Percentiles rank a stretch among this genome's conserved stretches.
phyloP scores from a whole-genome alignment of 495 filamentous ascomycete genomes.

The Niebla homalea region DNA sequence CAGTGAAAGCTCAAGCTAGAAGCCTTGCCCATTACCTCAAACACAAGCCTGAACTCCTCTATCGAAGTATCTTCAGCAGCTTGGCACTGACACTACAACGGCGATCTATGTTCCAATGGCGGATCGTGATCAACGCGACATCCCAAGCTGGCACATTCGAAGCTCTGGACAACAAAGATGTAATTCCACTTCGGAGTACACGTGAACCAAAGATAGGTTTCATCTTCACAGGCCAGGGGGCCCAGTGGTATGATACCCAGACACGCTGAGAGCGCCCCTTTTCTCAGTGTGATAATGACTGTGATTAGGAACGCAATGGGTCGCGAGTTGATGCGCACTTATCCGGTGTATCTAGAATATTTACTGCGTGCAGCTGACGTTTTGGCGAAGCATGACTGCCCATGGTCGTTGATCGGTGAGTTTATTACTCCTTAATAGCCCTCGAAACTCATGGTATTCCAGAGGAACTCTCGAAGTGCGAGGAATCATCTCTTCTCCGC shows the following conservation, averaged over 20 bases:
- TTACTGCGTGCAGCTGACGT: neutral
- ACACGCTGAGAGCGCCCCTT: constrained; percentile 21
- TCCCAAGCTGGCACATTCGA: neutral
- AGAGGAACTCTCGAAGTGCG: constrained; percentile 30
- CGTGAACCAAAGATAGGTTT: neutral
- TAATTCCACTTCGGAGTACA: neutral
- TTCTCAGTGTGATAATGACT: constrained; percentile 19
- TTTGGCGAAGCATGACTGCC: neutral
- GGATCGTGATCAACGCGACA: neutral
- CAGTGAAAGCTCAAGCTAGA: neutral
- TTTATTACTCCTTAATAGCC: neutral
- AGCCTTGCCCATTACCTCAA: neutral
- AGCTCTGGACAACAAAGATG: neutral
- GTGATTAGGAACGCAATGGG: constrained; percentile 32
- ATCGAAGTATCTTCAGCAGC: neutral
- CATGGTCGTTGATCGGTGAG: neutral
- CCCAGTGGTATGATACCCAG: constrained; percentile 41
- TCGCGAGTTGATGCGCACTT: constrained; percentile 20
- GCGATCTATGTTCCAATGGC: neutral
- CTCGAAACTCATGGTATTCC: neutral
- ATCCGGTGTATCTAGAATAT: constrained; percentile 10
- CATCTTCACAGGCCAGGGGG: constrained; percentile 52
- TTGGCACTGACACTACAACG: neutral
- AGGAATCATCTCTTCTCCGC: constrained; percentile 26
- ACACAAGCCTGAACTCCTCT: neutral